Evolutionary conservation across 2,329 filamentous ascomycete genomes (phyloP).

Genomic region (Madurella fahalii): DNA sequence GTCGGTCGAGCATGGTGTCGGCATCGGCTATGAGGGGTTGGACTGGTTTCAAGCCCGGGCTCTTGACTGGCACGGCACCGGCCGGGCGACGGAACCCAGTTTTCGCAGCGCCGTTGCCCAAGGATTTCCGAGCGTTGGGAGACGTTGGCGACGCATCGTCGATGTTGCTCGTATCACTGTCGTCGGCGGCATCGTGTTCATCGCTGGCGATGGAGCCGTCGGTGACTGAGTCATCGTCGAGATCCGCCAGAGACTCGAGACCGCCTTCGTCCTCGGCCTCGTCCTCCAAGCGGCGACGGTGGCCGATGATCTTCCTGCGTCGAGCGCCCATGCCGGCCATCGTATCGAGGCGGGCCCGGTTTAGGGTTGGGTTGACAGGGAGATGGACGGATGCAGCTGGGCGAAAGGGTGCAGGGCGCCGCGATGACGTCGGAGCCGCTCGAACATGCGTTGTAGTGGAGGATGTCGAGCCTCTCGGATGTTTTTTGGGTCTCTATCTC

Average conservation of each 20-base stretch:
- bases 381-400: slow-evolving; percentile 14
- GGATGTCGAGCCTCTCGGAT: slow-evolving; percentile 9
- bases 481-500: slow-evolving; percentile 8
- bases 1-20: slow-evolving; percentile 55
- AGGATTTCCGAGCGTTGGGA: slow-evolving; percentile 38
- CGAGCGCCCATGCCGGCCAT: slow-evolving; percentile 39
- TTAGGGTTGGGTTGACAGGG: slow-evolving; percentile 9
- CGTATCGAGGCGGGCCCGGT: slow-evolving; percentile 6
- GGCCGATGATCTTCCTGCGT: slow-evolving; percentile 63
- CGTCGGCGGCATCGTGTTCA: slow-evolving; percentile 55
- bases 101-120: slow-evolving; percentile 41
- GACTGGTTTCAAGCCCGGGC: slow-evolving; percentile 34
- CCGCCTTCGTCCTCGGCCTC: slow-evolving; percentile 66
- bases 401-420: slow-evolving; percentile 22
- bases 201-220: slow-evolving; percentile 61
- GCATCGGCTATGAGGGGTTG: slow-evolving; percentile 48
- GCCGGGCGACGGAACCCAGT: slow-evolving; percentile 23
- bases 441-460: slow-evolving; percentile 20
- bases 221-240: slow-evolving; percentile 63
- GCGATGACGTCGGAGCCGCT: slow-evolving; percentile 20
- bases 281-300: slow-evolving; percentile 64
- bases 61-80: slow-evolving; percentile 23
- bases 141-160: slow-evolving; percentile 53
- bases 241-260: slow-evolving; percentile 47
- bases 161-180: slow-evolving; percentile 62